These are phyloP conservation scores for Hericium alpestre DNA, from an alignment of 768 basidiomycete species.

Conservation along the genomic window DNA sequence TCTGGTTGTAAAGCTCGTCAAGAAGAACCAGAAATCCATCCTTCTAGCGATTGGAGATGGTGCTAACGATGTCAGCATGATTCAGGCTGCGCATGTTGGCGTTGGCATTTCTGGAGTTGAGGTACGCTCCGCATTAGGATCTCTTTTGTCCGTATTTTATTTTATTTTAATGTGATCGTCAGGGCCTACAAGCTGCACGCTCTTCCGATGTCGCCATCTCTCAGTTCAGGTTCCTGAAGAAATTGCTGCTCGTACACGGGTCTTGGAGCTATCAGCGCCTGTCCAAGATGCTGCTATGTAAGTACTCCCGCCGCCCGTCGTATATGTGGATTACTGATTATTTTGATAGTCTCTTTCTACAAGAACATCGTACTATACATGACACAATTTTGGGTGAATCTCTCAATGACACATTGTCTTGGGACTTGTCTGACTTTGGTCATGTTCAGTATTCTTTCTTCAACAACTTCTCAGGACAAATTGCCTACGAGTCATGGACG, in stretches of 20 bases:
- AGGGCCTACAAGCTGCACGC: slow-evolving; percentile 97
- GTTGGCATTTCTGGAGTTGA: slow-evolving; percentile 97
- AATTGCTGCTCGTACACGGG: slow-evolving; percentile 90
- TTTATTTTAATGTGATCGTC: neutral
- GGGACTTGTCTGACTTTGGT: neutral
- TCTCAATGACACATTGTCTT: slow-evolving; percentile 5
- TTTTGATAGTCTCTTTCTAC: slow-evolving; percentile 80
- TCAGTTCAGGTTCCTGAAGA: slow-evolving; percentile 92
- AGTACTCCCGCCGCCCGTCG: slow-evolving; percentile 20
- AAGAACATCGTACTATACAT: slow-evolving; percentile 98
- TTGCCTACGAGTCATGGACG: slow-evolving; percentile 98
- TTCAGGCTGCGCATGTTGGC: slow-evolving; percentile 95
- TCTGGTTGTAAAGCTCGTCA: slow-evolving; percentile 95
- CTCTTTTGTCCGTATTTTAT: neutral
- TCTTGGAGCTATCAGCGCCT: slow-evolving; percentile 97
- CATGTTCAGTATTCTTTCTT: slow-evolving; percentile 81
- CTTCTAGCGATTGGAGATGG: slow-evolving; percentile 97
- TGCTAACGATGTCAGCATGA: slow-evolving; percentile 98
- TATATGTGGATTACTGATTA: slow-evolving; percentile 5
- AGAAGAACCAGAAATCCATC: slow-evolving; percentile 89
- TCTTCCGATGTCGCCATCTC: slow-evolving; percentile 97
- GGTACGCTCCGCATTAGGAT: slow-evolving; percentile 29
- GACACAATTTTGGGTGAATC: slow-evolving; percentile 92
- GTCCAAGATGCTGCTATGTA: slow-evolving; percentile 92
- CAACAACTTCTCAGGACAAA: slow-evolving; percentile 99